Percentiles rank a stretch among this genome's conserved stretches.
Conservation (phyloP, 225 moss, liverwort and hornwort genomes). For the Straminergon stramineum region DNA sequence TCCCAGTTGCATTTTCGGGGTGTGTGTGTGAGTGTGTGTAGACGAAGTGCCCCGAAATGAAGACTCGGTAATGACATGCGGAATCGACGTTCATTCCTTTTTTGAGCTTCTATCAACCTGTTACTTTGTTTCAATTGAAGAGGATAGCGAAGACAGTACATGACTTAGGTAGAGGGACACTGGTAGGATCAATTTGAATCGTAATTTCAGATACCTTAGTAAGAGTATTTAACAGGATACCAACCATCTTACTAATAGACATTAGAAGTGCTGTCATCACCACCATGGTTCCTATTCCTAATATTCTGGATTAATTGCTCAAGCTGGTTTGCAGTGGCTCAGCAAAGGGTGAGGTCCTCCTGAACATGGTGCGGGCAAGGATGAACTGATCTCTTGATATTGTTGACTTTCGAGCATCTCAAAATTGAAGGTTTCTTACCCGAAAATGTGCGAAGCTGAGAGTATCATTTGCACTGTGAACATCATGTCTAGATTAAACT, state of each 20-base stretch:
- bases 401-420: not conserved
- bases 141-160: not conserved
- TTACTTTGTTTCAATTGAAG: not conserved
- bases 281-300: not conserved
- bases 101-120: not conserved
- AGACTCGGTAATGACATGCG: not conserved
- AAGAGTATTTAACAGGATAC: not conserved
- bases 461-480: not conserved
- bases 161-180: not conserved
- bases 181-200: not conserved
- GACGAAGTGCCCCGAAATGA: constrained; percentile 18
- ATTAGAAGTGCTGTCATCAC: not conserved
- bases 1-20: constrained; percentile 17
- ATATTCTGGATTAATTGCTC: not conserved
- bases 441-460: not conserved
- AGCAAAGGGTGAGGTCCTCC: not conserved
- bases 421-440: not conserved
- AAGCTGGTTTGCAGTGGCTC: not conserved
- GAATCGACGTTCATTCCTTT: not conserved
- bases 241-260: not conserved
- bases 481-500: not conserved
- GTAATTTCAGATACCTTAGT: not conserved
- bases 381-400: not conserved
- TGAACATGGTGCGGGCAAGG: not conserved
- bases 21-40: constrained; percentile 35